Base-by-base conservation (phyloP, 2,329 filamentous ascomycete species). In the Didymella pomorum region DNA sequence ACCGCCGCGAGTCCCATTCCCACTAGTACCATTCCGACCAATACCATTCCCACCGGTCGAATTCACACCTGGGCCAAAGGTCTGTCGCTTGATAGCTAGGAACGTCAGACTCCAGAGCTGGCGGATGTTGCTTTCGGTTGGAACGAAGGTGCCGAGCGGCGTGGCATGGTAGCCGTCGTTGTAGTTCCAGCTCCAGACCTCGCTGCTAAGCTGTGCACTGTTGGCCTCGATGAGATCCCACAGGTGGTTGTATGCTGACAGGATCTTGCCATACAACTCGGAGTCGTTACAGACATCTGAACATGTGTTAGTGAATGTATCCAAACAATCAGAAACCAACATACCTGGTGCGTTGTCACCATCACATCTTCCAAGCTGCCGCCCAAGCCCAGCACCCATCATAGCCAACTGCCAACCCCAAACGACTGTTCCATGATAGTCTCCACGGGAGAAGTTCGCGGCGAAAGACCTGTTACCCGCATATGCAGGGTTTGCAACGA, bases 371-470 rank as follows among this genome's bases (percentile, higher is more conserved):
- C 68, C 79, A 5, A 89, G 78, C 64, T 89, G 87, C 2, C 80
- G 72, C 55, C 86, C 82, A 0, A 89, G 71, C 0, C 87, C 87
- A 10, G 81, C 81, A 0, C 84, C 86, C 83, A 89, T 87, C 81
- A 89, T 87, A 0, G 86, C 82, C 4, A 89, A 75, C 53, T 85
- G 86, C 86, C 86, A 89, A 43, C 81, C 82, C 87, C 86, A 89
- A 1, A 89, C 79, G 0, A 90, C 86, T 0, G 86, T 87, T 0
- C 86, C 87, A 56, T 89, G 86, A 63, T 87, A 89, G 0, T 83
- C 84, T 3, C 78, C 77, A n/a, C 81, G 84, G 0, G 84, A 84
- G 61, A 83, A 89, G 50, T 83, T 83, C 0, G 71, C 74, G 0
- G 81, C 79, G 39, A 73, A 69, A 0, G 71, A 76, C 0, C 79